A percentile compares a stretch with the other conserved stretches of the same genome.
Evolutionary conservation across 1,139 yeast species (phyloP).

Genomic region (Entelexis sorbosivorans): DNA sequence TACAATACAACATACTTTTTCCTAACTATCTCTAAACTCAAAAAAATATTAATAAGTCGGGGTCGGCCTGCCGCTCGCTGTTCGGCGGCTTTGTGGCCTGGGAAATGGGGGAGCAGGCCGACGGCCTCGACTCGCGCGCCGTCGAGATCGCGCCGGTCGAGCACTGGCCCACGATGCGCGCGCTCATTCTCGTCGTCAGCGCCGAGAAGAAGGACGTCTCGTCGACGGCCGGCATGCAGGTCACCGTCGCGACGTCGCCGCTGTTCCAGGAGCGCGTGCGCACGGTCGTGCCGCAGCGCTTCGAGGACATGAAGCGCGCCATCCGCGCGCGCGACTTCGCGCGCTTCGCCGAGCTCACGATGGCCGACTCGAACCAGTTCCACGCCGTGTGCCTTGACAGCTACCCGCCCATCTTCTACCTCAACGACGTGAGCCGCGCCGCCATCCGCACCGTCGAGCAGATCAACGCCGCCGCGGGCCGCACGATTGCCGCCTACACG

Average conservation of each 20-base stretch:
- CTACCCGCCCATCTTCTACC: slow-evolving; percentile 86
- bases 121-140: slow-evolving; percentile 87
- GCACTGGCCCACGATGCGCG: slow-evolving; percentile 91
- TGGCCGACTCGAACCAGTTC: slow-evolving; percentile 93
- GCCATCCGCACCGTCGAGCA: slow-evolving; percentile 72
- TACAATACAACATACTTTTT: too few species aligned
- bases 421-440: slow-evolving; percentile 88
- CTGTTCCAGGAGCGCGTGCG: slow-evolving; percentile 67
- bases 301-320: slow-evolving; percentile 66
- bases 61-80: slow-evolving; percentile 92
- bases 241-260: slow-evolving; percentile 80
- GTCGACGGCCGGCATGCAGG: slow-evolving; percentile 92
- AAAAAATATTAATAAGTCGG: too few species aligned
- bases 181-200: slow-evolving; percentile 82
- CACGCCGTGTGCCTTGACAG: slow-evolving; percentile 96
- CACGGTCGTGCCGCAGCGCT: slow-evolving; percentile 76
- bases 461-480: slow-evolving; percentile 53
- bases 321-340: slow-evolving; percentile 62
- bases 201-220: slow-evolving; percentile 92
- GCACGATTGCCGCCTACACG: slow-evolving; percentile 81
- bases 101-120: slow-evolving; percentile 74
- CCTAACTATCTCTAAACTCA: too few species aligned
- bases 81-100: slow-evolving; percentile 98
- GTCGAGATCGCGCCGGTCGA: slow-evolving; percentile 72
- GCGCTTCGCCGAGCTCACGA: slow-evolving; percentile 76